These are phyloP conservation scores for Sicyos edulis DNA, from an alignment of 306 rosid species.

Conservation along the genomic window DNA sequence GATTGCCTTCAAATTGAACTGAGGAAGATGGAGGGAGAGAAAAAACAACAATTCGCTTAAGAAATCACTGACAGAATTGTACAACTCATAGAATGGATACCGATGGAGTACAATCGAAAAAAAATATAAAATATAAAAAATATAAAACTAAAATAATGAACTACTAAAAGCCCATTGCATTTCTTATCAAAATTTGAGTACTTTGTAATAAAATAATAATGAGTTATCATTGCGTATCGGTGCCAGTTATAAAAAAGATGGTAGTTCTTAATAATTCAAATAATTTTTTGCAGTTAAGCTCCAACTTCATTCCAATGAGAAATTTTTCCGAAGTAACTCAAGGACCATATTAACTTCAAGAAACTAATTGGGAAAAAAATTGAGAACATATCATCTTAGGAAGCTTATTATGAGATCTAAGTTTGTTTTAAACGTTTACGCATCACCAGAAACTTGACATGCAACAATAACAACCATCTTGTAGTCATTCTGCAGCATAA, in stretches of 20 bases:
- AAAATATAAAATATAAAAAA: no score
- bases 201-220: not conserved
- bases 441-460: slow-evolving; percentile 11
- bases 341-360: not conserved
- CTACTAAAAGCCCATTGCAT: not conserved
- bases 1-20: not conserved
- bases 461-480: slow-evolving; percentile 13
- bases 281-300: slow-evolving; percentile 6
- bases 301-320: not conserved
- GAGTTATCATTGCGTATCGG: not conserved
- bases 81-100: no score
- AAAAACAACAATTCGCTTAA: not conserved
- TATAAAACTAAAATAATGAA: not conserved
- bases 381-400: not conserved
- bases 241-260: not conserved
- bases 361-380: not conserved
- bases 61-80: no score
- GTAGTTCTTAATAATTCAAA: not conserved
- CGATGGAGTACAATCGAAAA: no score
- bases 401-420: not conserved
- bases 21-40: slow-evolving; percentile 10
- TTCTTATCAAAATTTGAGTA: not conserved
- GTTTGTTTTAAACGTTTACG: not conserved
- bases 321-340: not conserved
- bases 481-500: not conserved